Evolutionary conservation across 768 basidiomycete species (phyloP), one percentile per base, ranked within the genome.

Genomic region (Lactifluus volemus): DNA sequence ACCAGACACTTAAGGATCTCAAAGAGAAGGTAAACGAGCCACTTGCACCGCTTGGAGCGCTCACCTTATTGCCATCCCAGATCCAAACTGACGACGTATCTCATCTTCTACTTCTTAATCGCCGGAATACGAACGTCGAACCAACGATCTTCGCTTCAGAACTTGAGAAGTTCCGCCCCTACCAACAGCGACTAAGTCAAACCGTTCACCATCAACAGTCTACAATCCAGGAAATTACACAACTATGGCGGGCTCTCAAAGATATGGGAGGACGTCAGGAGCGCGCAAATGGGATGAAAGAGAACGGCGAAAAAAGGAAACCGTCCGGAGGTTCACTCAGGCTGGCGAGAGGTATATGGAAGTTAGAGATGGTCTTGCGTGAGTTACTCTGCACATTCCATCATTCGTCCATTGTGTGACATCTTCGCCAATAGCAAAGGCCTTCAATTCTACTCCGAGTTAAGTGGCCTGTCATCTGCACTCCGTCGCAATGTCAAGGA

Each of bases 81-180:
- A 81, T 97, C 50, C 97, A 98, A 84, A 78, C 80, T 30, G 97
- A 99, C 73, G 97, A 99, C 65, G 96, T 98, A 30, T 99, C 96
- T 0, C 92, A 96, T 70, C 79, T 97, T 1, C 82, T 98, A 0
- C 81, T 99, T 4, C 81, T 98, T 52, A 96, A 96, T 70, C 84
- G 92, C 36, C 87, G 93, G 29, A 89, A 93, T 65, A 78, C 83
- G 14, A 82, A 82, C 25, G 88, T 89, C 10, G 93, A 98, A 66
- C 88, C 89, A 0, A 81, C 91, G 0, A 77, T 99, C 17, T 99
- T 98, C 66, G 90, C 93, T 0, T 82, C 87, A 9, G 94, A 98
- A 70, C 81, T 98, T 21, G 96, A 98, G 74, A 99, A 98, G 73
- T 98, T 98, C 77, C 80, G 84, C 21, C 92, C 94, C 0, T 94